Evolutionary conservation across 257 asterid species (phyloP).

Genomic region (Buddleja alternifolia): DNA sequence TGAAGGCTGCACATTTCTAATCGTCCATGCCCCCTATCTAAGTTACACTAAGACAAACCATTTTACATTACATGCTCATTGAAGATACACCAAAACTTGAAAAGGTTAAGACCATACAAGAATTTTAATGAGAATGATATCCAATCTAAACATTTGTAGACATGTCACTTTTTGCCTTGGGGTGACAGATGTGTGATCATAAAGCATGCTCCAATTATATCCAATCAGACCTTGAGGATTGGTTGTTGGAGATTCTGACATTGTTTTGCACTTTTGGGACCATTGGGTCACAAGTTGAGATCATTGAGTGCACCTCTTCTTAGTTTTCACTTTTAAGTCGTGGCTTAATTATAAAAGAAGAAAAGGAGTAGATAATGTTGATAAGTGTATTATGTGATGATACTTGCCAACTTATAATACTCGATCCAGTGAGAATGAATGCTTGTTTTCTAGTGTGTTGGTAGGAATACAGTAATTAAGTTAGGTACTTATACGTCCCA

Average conservation of each 20-base stretch:
- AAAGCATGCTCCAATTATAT: not conserved
- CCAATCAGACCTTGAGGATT: slow-evolving; percentile 15
- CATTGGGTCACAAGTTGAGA: slow-evolving; percentile 24
- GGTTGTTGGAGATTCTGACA: slow-evolving; percentile 41
- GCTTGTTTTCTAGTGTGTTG: too few relatives aligned
- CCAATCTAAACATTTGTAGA: slow-evolving; percentile 1
- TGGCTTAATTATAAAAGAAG: not conserved
- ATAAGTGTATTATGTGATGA: too few relatives aligned
- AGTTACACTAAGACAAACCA: too few relatives aligned
- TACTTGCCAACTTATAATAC: too few relatives aligned
- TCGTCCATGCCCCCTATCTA: too few relatives aligned
- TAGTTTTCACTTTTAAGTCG: not conserved
- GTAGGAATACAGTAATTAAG: too few relatives aligned
- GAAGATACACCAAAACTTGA: too few relatives aligned
- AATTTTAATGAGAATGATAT: not conserved
- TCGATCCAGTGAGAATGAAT: too few relatives aligned
- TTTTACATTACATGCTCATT: too few relatives aligned
- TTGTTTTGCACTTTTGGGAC: slow-evolving; percentile 30
- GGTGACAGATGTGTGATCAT: not conserved
- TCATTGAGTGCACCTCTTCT: not conserved
- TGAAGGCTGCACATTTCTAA: too few relatives aligned
- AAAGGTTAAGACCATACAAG: not conserved
- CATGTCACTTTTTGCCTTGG: not conserved
- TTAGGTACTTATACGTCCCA: too few relatives aligned
- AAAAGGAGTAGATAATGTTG: too few relatives aligned